Evolutionary conservation across 2,329 filamentous ascomycete genomes (phyloP), one percentile per base, ranked within the genome.

Genomic region (Zasmidium cellare): DNA sequence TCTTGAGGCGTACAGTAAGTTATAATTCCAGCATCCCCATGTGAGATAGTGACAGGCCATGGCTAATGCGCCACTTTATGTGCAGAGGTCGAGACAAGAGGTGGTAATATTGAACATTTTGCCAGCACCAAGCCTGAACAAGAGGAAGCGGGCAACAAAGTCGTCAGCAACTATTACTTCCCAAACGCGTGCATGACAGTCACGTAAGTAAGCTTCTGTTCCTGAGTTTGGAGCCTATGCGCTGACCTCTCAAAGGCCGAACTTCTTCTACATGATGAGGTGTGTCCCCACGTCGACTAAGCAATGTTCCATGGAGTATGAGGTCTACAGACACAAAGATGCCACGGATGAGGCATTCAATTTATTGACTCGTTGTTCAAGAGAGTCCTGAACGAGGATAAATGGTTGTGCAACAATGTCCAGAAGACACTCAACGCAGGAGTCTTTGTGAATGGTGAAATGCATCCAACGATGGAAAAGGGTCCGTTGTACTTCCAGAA

Each of bases 261-360:
- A 87, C 72, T 87, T 87, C 71, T 82, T 87, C 73, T 84, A 85
- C 75, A 81, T 87, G 54, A 84, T 87, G 67, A 77, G 84, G 57
- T 86, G 87, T 71, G 77, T 87, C 12, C 85, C 85, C 12, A 78
- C 74, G 48, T 75, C 77, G 1, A 75, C 84, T 0, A 76, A 73
- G 35, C 78, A 72, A 46, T 82, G 80, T 1, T 74, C 76, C 38
- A 87, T 88, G 81, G 77, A 78, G 56, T 87, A 87, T 70, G 83
- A 88, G 67, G 80, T 87, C 50, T 87, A 80, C 76, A 78, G 83
- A 58, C 83, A 87, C 77, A 84, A 83, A 68, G 74, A 82, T 67
- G 80, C 84, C 3, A 78, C 76, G n/a, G 81, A 86, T 14, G 81
- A 23, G 80, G 85, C 58, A 87, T 87, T 67, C 72, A 78, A 12